Base-by-base conservation (phyloP, 441 rosid genomes). In the Kokia cookei region DNA sequence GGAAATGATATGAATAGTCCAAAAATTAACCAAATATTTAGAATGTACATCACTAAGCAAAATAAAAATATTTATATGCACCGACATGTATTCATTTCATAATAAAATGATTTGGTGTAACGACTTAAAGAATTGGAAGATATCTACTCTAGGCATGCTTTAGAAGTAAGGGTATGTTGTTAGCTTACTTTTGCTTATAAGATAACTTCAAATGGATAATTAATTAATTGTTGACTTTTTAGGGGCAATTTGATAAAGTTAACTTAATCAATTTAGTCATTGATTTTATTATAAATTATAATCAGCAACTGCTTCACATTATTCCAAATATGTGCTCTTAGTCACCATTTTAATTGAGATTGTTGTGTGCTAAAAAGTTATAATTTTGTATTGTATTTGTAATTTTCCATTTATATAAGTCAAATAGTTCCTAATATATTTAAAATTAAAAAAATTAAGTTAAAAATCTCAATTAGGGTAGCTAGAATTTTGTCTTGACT, bases 201-300 rank as follows among this genome's bases (percentile, higher is more conserved):
- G 42, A 47, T 40, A 19, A 45, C 3, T 42, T 29, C 50, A 29
- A 58, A 47, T 10, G 6, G 6, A 22, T 43, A 65, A 59, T 32
- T 61, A 15, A 22, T 58, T 57, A 7, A 14, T 32, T 48, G 17
- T 66, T 78, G 79, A 78, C 77, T 47, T 81, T 48, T 1, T 0
- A 27, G 2, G 7, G 0, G 53, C 26, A 40, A 1, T 29, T 27
- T 7, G 5, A 14, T 70, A 42, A 40, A 40, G 45, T 8, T 8
- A n/a, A 61, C 29, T 62, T 40, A 40, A 40, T 40, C 43, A 0
- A 40, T 62, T 27, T 19, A 72, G 7, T 51, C 10, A 66, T 15
- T 24, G 35, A 32, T 32, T 61, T 15, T 40, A 63, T 40, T 24
- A n/a, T 63, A 19, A 65, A 5, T 50, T 50, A n/a, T 37, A 19